Evolutionary conservation across 768 basidiomycete species (phyloP), one percentile per base, ranked within the genome.

Genomic region (Xanthoconium purpureum): DNA sequence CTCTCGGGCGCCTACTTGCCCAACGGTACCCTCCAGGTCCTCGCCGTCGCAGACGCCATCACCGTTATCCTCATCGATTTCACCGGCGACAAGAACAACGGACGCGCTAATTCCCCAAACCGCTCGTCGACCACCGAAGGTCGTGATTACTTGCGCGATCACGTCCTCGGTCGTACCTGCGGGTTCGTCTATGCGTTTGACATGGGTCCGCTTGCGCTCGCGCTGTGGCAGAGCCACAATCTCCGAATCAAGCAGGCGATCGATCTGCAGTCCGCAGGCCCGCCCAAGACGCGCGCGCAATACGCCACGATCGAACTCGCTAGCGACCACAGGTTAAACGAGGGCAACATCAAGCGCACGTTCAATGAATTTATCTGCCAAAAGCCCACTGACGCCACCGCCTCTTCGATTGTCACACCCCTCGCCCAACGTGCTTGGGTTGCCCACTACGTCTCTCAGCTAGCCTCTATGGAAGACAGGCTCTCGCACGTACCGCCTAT

Each of bases 231-330:
- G 55, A 62, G 60, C 43, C 66, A 63, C 43, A 56, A 62, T 61
- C 70, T 73, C 50, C 71, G 71, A n/a, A 71, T 73, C 56, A 63
- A 57, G 52, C 71, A 73, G 29, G 70, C 70, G 28, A 66, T 72
- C 35, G 71, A 71, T 12, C 14, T 71, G 2, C 70, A 73, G 50
- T 63, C 60, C 3, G 68, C 60, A 0, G 54, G 60, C 37, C 20
- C 64, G 3, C 7, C 55, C 3, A 32, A 0, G 37, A 61, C 52
- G 43, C 70, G 70, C 5, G 58, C 53, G 15, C 68, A 68, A 2
- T 53, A 24, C n/a, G 57, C 40, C 10, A 66, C 63, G 2, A 56
- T 71, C 44, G 45, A 58, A 11, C 3, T 60, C 6, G 70, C 66
- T 2, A 45, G 40, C 12, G 36, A 28, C 7, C 48, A 60, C 32